Base-by-base conservation (phyloP, 129 eudicot species). In the Chrysanthemum lavandulifolium region DNA sequence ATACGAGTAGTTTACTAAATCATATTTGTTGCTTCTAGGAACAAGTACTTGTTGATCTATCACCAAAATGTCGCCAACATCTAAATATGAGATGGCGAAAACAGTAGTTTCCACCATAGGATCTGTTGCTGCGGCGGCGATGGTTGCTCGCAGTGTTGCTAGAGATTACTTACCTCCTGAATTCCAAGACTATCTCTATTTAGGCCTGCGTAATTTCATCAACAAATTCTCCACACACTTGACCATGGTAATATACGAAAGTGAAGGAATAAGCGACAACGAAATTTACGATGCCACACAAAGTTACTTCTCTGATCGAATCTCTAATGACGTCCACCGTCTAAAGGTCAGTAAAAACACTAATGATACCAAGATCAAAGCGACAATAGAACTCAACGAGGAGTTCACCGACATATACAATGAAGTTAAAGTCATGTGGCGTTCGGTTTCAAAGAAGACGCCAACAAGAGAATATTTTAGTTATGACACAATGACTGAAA, bases 241-340 rank as follows among this genome's bases (percentile, higher is more conserved):
- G 77, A 12, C 83, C 87, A 3, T 87, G 89, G 89, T 66, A 0
- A 68, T 91, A 27, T 88, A 91, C 67, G 96, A 91, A 50, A 58
- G 16, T 8, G 47, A 56, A 19, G 95, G 90, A 2, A 67, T 84
- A 51, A 43, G 58, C 1, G 84, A 80, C 1, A 91, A 91, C 73
- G 86, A 91, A 15, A 80, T 88, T 16, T 91, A 78, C 73, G 85
- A 82, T 52, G 79, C 96, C 9, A 85, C 89, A 16, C 83, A 88
- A 25, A 23, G 65, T 11, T 88, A 91, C 79, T 88, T 91, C 65
- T 71, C 90, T 13, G 67, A 84, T 9, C 74, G 76, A 61, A 72
- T 91, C 61, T 57, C 79, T 27, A 73, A 76, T 27, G 50, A 72
- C 8, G 40, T 90, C 11, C 81, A 84, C 6, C 73, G 87, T 1